Evolutionary conservation across 2,329 filamentous ascomycete species (phyloP).

Genomic region (Diaporthe vexans): DNA sequence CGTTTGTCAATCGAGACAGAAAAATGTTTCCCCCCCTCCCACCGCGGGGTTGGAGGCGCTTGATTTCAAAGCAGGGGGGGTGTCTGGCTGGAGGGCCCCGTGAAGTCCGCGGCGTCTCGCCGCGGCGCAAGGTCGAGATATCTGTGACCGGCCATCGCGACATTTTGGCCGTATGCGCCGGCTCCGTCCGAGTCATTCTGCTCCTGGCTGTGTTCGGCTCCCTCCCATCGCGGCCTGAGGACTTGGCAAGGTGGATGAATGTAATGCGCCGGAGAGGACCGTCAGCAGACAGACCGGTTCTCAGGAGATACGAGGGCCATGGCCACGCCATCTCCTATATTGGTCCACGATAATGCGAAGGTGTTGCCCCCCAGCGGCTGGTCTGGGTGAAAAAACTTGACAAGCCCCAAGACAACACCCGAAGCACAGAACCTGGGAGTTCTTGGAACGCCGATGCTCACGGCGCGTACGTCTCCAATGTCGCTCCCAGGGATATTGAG

Average conservation of each 20-base stretch:
- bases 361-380: not conserved
- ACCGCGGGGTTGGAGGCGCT: not conserved
- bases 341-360: not conserved
- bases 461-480: not conserved
- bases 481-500: not conserved
- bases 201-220: not conserved
- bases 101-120: slow-evolving; percentile 3
- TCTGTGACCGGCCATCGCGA: not conserved
- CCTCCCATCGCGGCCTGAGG: not conserved
- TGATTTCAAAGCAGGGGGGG: not conserved
- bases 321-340: not conserved
- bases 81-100: not conserved
- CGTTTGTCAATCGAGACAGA: not conserved
- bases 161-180: not conserved
- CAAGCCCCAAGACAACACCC: not conserved
- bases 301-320: not conserved
- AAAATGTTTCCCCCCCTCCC: not conserved
- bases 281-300: not conserved
- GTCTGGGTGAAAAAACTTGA: not conserved
- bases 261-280: not conserved
- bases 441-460: not conserved
- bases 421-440: not conserved
- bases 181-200: not conserved
- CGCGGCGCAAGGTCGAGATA: not conserved
- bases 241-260: not conserved